Evolutionary conservation across 768 basidiomycete genomes (phyloP).

Genomic region (Melanogaster broomeanus): DNA sequence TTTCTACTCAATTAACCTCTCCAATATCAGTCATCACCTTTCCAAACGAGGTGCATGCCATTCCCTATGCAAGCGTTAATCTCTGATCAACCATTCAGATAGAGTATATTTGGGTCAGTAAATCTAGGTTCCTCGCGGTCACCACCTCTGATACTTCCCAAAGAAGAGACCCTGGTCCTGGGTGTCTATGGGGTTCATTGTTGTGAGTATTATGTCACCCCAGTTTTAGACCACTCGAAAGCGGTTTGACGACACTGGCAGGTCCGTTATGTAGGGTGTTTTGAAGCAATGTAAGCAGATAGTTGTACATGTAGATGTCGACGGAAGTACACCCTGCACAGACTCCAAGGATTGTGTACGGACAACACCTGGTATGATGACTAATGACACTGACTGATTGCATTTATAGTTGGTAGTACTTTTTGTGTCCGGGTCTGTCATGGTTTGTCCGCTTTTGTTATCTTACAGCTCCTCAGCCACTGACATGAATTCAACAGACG

Average conservation of each 20-base stretch:
- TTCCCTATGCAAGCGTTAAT: too few relatives aligned
- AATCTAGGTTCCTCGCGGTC: not conserved
- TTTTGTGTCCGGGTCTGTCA: slow-evolving; percentile 4
- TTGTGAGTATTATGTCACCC: slow-evolving; percentile 4
- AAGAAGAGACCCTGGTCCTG: not conserved
- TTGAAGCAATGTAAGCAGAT: not conserved
- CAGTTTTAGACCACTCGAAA: slow-evolving; percentile 12
- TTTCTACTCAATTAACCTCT: not conserved
- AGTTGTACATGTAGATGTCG: not conserved
- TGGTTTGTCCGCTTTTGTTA: slow-evolving; percentile 1
- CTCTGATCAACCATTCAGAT: slow-evolving; percentile 9
- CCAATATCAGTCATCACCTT: slow-evolving; percentile 14
- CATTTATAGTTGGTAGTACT: slow-evolving; percentile 1
- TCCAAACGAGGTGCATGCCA: slow-evolving; percentile 14
- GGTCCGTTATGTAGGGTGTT: not conserved
- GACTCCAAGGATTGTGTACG: not conserved
- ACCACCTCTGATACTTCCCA: not conserved
- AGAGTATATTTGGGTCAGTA: slow-evolving; percentile 19
- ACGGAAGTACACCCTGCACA: not conserved
- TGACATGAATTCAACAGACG: not conserved
- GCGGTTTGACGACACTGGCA: not conserved
- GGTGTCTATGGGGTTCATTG: not conserved
- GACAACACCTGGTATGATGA: not conserved
- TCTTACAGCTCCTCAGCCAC: not conserved
- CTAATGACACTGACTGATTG: not conserved